phyloP scores from a whole-genome alignment of 2,329 filamentous ascomycete genomes.

The Penicillium aurantiogriseum region DNA sequence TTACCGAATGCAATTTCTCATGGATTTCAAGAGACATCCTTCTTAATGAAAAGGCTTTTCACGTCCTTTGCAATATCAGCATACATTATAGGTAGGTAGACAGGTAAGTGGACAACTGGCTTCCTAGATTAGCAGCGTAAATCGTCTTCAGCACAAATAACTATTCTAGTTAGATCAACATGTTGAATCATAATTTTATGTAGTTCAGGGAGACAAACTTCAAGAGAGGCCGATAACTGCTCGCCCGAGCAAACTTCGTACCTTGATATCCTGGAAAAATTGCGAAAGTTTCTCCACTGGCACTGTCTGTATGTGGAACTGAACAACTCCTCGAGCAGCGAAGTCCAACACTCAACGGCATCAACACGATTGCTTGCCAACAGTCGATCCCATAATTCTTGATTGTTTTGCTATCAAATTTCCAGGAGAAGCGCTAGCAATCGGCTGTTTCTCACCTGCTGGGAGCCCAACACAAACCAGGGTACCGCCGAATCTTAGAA shows the following conservation, averaged over 20 bases:
- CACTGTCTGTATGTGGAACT: not conserved
- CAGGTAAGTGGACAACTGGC: no score
- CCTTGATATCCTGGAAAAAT: not conserved
- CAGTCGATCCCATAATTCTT: not conserved
- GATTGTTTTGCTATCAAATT: not conserved
- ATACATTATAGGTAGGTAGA: no score
- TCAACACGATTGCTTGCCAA: not conserved
- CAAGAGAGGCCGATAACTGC: not conserved
- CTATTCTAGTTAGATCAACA: no score
- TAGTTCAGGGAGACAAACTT: not conserved
- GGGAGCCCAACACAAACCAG: not conserved
- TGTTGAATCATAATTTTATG: no score
- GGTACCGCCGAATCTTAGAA: not conserved
- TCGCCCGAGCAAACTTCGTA: not conserved
- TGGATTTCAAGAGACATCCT: not conserved
- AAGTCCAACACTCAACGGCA: not conserved
- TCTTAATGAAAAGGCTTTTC: no score
- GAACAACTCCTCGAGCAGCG: not conserved
- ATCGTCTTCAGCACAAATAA: no score
- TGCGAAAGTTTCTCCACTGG: not conserved
- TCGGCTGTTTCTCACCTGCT: not conserved
- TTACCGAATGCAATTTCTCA: not conserved
- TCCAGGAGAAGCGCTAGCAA: not conserved
- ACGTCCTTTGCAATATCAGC: no score
- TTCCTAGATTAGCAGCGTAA: no score